Base-by-base conservation (phyloP, 129 eudicot species). In the Flaveria linearis region DNA sequence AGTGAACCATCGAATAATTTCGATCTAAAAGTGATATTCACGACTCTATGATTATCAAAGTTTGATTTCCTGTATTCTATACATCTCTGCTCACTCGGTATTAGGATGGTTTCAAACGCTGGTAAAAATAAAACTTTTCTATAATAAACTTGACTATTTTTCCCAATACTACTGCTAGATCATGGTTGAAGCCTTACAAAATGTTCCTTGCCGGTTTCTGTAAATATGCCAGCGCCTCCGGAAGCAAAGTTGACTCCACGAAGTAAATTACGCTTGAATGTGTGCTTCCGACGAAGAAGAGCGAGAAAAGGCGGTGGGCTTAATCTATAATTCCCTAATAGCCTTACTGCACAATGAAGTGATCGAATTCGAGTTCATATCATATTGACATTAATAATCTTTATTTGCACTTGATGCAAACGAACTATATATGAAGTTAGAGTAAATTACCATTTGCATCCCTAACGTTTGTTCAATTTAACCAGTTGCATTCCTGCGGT, bases 211-310 rank as follows among this genome's bases (percentile, higher is more conserved):
- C 91, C 91, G 0, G 86, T 87, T 47, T 52, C 16, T 15, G 56
- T 45, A n/a, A 78, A 30, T 36, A 87, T 60, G 16, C 86, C 91
- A 4, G 91, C 68, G 17, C 91, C 90, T 78, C 80, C 90, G 0
- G 90, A 87, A 50, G 91, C 91, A 7, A 87, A 87, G 76, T 81
- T 87, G 17, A 52, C 86, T 43, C 91, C 91, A 43, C 67, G 86
- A 20, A 87, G 78, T 76, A 87, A 6, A 26, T 79, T 52, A 18
- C 81, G 70, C 47, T 71, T 82, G 52, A 84, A 82, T 15, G 66
- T 76, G 5, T 25, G 3, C 43, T 22, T 61, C 9, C 30, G 76
- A 2, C 17, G 26, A 4, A 87, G 65, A 33, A 87, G 84, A 46
- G 75, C 53, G 60, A 87, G 78, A 70, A 84, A 87, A 46, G 91